These are phyloP conservation scores for Cenchrus purpureus DNA, from an alignment of 176 grass and related monocot species.

Conservation along the genomic window DNA sequence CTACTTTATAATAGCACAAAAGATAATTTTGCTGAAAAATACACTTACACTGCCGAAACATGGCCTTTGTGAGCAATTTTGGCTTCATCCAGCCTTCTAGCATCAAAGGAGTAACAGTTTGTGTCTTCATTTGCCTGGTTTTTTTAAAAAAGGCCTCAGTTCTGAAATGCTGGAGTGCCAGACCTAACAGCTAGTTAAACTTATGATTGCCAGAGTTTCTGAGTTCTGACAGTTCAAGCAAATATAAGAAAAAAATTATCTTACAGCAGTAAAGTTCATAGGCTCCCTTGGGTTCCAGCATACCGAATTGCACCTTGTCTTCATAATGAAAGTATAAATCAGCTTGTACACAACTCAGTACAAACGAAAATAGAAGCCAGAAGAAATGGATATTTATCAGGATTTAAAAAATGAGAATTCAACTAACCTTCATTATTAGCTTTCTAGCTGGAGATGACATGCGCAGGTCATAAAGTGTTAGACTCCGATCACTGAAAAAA, in stretches of 20 bases:
- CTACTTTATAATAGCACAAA: conserved; percentile 2
- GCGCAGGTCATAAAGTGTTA: conserved; percentile 90
- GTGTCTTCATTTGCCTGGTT: conserved; percentile 96
- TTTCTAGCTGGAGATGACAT: conserved; percentile 93
- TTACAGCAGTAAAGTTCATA: conserved; percentile 98
- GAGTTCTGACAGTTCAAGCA: not conserved
- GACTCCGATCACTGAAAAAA: conserved; percentile 86
- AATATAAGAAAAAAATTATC: conserved; percentile 29
- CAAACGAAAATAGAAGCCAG: not conserved
- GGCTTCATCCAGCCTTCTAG: conserved; percentile 87
- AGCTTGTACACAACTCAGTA: not conserved
- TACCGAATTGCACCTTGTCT: conserved; percentile 93
- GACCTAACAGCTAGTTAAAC: not conserved
- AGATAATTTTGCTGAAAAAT: conserved; percentile 1
- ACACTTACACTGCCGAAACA: conserved; percentile 98
- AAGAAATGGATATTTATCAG: conserved; percentile 11
- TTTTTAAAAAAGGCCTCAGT: conserved; percentile 25
- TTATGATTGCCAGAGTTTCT: too few relatives aligned
- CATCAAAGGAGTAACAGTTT: conserved; percentile 94
- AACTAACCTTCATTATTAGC: conserved; percentile 85
- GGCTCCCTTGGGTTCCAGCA: conserved; percentile 98
- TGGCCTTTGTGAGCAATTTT: conserved; percentile 95
- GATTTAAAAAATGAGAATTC: conserved; percentile 17
- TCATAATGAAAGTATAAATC: conserved; percentile 46
- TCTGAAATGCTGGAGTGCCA: conserved; percentile 13